Base-by-base conservation (phyloP, 306 rosid species). In the Acacia confusa region DNA sequence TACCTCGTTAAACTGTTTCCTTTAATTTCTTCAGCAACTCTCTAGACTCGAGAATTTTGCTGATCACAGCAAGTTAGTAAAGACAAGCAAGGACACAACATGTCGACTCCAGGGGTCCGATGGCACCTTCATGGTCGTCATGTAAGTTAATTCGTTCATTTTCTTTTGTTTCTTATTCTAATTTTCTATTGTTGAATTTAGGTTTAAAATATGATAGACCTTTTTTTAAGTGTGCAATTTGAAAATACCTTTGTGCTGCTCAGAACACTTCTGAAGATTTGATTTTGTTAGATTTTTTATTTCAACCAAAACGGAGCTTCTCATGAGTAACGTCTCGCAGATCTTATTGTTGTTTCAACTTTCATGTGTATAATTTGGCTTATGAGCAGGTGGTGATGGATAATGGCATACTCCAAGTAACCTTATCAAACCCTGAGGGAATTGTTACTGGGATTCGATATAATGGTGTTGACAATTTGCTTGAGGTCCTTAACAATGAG, bases 361-460 rank as follows among this genome's bases (percentile, higher is more conserved):
- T 36, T 72, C 72, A 3, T 19, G 68, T 65, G 40, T 20, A 11
- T 77, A 22, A 67, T 74, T 82, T 77, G 74, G 76, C 66, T 76
- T 45, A n/a, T 27, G 60, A 70, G 85, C 91, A 95, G 99, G 98
- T 93, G 82, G 90, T 91, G 85, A 88, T 95, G 91, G 99, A 92
- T 81, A 95, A 95, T 89, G 99, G 99, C 70, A 88, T 95, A 78
- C 68, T 88, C 76, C 97, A 95, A 83, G 94, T 95, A 8, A 92
- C 97, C 7, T 83, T 95, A 70, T 90, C 99, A 32, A 92, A 89
- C 43, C 98, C 99, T 0, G 98, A 69, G 69, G 99, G 98, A 69
- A 91, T 93, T 82, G 88, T 95, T 68, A 95, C 94, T 11, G 96
- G 94, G 20, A 90, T 95, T 76, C 87, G 87, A 52, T 95, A 92